These are phyloP conservation scores for Penicillium sp. DNA, from an alignment of 2,329 filamentous ascomycete species.

Conservation along the genomic window DNA sequence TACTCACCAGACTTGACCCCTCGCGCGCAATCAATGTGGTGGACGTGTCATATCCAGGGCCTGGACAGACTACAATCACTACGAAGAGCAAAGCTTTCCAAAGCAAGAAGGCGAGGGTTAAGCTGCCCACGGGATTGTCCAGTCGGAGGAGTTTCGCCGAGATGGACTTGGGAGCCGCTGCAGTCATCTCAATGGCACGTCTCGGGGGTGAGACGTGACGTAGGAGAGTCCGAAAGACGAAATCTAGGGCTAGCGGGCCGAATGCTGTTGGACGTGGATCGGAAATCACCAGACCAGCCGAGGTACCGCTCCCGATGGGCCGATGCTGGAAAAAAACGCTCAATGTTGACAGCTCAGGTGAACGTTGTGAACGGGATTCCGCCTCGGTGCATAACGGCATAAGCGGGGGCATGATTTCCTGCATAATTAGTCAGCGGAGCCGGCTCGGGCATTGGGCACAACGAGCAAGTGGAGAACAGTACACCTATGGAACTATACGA, in stretches of 20 bases:
- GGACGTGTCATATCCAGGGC: slow-evolving; percentile 65
- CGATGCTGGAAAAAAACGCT: background rate
- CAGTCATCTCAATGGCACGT: slow-evolving; percentile 9
- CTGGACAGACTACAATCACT: slow-evolving; percentile 54
- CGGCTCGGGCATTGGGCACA: no score
- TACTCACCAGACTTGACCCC: slow-evolving; percentile 4
- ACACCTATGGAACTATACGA: no score
- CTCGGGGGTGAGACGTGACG: background rate
- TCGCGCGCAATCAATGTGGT: slow-evolving; percentile 51
- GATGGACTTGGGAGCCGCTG: slow-evolving; percentile 13
- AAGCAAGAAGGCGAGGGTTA: slow-evolving; percentile 47
- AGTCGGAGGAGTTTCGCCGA: slow-evolving; percentile 26
- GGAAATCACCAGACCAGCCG: background rate
- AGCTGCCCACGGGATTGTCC: slow-evolving; percentile 33
- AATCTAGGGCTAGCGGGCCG: background rate
- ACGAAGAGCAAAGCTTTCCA: slow-evolving; percentile 61
- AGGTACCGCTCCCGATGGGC: background rate
- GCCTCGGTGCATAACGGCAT: background rate
- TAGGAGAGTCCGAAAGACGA: background rate
- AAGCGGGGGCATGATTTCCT: background rate
- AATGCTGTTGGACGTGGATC: background rate
- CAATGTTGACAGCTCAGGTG: background rate
- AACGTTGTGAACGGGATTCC: background rate
- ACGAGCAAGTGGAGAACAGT: no score
- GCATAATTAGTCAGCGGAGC: slow-evolving; percentile 19